phyloP scores from a whole-genome alignment of 371 early-diverging fungal species.

The Syncephalastrum monosporum region DNA sequence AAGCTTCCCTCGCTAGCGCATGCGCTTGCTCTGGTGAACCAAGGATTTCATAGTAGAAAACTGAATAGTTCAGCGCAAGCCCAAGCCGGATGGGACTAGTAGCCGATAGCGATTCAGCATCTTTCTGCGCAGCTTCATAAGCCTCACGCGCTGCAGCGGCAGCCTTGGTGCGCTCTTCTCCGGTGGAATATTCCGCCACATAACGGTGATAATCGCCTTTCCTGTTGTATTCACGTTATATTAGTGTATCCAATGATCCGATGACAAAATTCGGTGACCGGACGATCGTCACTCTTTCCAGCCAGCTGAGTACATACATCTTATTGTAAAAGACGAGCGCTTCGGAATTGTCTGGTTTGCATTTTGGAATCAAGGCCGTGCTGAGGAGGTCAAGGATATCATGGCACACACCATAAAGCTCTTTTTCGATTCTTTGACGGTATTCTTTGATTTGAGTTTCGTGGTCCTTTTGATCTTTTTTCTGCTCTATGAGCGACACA shows the following conservation, averaged over 20 bases:
- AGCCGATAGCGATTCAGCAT: slow-evolving; percentile 71
- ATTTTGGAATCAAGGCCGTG: slow-evolving; percentile 64
- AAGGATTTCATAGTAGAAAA: slow-evolving; percentile 92
- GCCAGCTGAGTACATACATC: slow-evolving; percentile 55
- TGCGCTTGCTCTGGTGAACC: slow-evolving; percentile 81
- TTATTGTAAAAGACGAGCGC: slow-evolving; percentile 90
- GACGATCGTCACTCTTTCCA: background rate
- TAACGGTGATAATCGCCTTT: slow-evolving; percentile 94
- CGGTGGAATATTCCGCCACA: slow-evolving; percentile 82
- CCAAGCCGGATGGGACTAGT: slow-evolving; percentile 92
- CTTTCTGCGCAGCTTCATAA: slow-evolving; percentile 77
- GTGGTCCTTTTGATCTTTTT: slow-evolving; percentile 79
- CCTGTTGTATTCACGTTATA: slow-evolving; percentile 32
- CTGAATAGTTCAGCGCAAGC: slow-evolving; percentile 89
- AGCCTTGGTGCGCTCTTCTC: slow-evolving; percentile 68
- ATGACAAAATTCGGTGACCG: slow-evolving; percentile 11
- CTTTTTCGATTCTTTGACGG: slow-evolving; percentile 74
- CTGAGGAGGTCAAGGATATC: slow-evolving; percentile 81
- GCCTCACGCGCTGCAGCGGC: slow-evolving; percentile 73
- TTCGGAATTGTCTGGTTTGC: slow-evolving; percentile 66
- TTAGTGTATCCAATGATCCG: slow-evolving; percentile 4
- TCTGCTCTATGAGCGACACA: slow-evolving; percentile 90
- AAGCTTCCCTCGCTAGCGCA: slow-evolving; percentile 83
- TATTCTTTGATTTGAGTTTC: slow-evolving; percentile 70
- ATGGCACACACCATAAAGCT: slow-evolving; percentile 76